phyloP scores from a whole-genome alignment of 2,329 filamentous ascomycete genomes.

The Paecilomyces fulvus region DNA sequence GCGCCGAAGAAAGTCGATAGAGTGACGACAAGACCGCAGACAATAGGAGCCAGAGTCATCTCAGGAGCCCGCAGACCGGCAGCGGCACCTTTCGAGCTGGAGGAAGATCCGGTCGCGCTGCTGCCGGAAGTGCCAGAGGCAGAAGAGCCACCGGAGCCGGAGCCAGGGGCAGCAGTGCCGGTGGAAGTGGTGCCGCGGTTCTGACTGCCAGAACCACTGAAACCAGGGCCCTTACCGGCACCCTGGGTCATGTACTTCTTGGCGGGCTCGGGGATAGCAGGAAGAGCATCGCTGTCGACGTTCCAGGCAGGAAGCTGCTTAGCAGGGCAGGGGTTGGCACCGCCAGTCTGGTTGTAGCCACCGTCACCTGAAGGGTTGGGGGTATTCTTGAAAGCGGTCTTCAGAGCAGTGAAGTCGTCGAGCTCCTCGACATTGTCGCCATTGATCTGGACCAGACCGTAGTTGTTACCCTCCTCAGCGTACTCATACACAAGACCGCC shows the following conservation, averaged over 20 bases:
- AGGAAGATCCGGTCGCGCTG: constrained; percentile 16
- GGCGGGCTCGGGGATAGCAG: constrained; percentile 48
- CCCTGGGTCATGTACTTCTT: constrained; percentile 50
- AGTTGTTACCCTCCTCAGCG: constrained; percentile 72
- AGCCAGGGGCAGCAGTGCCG: constrained; percentile 43
- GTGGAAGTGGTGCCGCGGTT: constrained; percentile 43
- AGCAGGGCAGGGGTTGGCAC: constrained; percentile 46
- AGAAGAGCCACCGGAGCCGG: constrained; percentile 21
- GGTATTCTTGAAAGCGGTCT: constrained; percentile 43
- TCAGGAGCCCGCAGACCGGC: constrained; percentile 36
- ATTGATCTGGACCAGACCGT: constrained; percentile 65
- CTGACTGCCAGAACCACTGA: constrained; percentile 49
- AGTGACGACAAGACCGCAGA: constrained; percentile 44
- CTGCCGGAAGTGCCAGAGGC: constrained; percentile 24
- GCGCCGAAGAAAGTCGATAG: constrained; percentile 48
- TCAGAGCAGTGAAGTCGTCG: constrained; percentile 54
- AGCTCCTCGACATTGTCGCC: constrained; percentile 49
- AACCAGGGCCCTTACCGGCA: constrained; percentile 50
- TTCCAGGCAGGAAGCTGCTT: constrained; percentile 48
- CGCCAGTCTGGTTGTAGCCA: constrained; percentile 49
- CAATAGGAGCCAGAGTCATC: constrained; percentile 41
- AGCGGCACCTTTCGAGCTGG: constrained; percentile 34
- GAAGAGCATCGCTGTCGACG: constrained; percentile 45
- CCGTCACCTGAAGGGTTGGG: constrained; percentile 48
- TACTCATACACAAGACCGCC: constrained; percentile 97